These are phyloP conservation scores for Heritiera littoralis DNA, from an alignment of 345 rosid genomes.

Conservation along the genomic window DNA sequence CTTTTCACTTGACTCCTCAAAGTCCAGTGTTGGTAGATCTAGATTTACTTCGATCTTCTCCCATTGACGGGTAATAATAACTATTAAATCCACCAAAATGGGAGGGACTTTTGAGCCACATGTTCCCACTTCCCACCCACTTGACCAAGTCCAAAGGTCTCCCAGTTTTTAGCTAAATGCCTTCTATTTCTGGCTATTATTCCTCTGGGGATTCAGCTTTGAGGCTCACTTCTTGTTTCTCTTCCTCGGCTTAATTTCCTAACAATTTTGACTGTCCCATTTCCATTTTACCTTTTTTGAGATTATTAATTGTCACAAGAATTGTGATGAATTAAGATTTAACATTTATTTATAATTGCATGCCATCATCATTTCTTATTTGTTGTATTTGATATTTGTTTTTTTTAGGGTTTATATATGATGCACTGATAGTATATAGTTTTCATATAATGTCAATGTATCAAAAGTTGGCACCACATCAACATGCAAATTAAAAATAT, in stretches of 20 bases:
- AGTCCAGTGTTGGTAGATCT: slow-evolving; percentile 12
- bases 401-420: too few species aligned
- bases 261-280: background rate
- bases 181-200: too few species aligned
- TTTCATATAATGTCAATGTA: too few species aligned
- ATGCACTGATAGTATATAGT: too few species aligned
- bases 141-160: slow-evolving; percentile 15
- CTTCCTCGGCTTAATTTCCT: background rate
- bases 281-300: background rate
- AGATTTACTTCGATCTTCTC: slow-evolving; percentile 24
- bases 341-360: too few species aligned
- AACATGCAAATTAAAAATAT: too few species aligned
- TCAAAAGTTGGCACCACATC: too few species aligned
- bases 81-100: background rate
- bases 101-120: slow-evolving; percentile 21
- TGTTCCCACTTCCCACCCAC: slow-evolving; percentile 20
- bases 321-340: too few species aligned
- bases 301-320: too few species aligned
- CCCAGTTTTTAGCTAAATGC: background rate
- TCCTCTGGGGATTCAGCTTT: background rate
- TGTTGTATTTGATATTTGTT: too few species aligned
- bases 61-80: slow-evolving; percentile 30
- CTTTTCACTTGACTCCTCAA: background rate
- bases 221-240: background rate
- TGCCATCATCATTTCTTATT: too few species aligned